Base-by-base conservation (phyloP, 1,284 basidiomycete genomes). In the Sphaerobolus stellatus region DNA sequence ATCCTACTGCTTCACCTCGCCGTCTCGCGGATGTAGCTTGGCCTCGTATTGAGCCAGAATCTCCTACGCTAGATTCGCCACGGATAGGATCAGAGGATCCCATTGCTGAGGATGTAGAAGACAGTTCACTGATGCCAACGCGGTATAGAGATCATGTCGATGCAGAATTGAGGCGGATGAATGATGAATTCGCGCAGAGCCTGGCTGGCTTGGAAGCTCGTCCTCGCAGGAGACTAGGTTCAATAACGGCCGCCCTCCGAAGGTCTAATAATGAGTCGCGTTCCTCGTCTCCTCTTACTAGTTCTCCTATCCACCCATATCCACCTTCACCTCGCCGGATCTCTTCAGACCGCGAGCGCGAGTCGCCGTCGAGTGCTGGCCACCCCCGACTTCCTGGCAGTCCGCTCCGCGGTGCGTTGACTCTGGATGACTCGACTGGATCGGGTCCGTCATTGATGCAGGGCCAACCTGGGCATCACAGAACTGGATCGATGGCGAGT, bases 131-230 rank as follows among this genome's bases (percentile, higher is more conserved):
- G 33, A 36, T 24, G 22, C 16, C 43, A 33, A 8, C 20, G 7
- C 34, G 33, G 44, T 44, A 27, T 13, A 48, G 44, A 22, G 54
- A 44, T 25, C 49, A 22, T 16, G 80, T 89, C 4, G 85, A 86
- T 45, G 83, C 81, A 64, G 73, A 78, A 56, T 64, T 89, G 55
- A 71, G 69, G 53, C 73, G 75, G 67, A 85, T 89, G 84, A 82
- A 85, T 56, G 83, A 82, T 57, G 71, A 73, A 45, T 89, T 88
- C 66, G 61, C 80, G 60, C 77, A 76, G 51, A 84, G 80, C 53
- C 67, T 89, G 47, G 62, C 22, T 22, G 22, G 24, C 25, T 30
- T 5, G 36, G 36, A 22, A n/a, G 14, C 36, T 2, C n/a, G 13
- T 8, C 2, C 24, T 20, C 18, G 20, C 16, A 44, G 45, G 18